Conservation (phyloP, 228 moss, liverwort and hornwort species). For the Sphagnum magellanicum region DNA sequence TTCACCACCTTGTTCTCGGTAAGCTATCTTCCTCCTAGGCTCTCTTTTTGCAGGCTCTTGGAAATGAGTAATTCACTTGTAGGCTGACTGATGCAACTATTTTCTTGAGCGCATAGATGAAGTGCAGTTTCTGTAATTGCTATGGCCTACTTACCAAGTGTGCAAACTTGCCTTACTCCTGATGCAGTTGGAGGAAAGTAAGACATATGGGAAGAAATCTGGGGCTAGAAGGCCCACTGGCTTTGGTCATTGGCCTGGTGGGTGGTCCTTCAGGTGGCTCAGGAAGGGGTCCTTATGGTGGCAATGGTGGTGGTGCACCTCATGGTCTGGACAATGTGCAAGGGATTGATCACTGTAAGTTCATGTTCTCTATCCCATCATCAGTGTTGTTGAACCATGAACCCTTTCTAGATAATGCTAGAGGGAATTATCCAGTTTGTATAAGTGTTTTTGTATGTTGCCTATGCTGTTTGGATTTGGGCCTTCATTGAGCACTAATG, state of each 20-base stretch:
- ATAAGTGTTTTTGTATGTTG: too few species aligned
- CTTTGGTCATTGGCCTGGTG: conserved; percentile 39
- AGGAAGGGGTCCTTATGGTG: conserved; percentile 38
- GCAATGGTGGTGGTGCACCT: conserved; percentile 34
- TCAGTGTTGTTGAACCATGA: neutral
- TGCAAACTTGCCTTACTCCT: too few species aligned
- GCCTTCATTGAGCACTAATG: too few species aligned
- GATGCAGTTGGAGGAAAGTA: conserved; percentile 58
- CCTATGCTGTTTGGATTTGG: too few species aligned
- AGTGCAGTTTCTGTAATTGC: too few species aligned
- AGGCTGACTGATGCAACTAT: too few species aligned
- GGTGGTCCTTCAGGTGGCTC: conserved; percentile 32
- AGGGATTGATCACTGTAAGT: conserved; percentile 62
- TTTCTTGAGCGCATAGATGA: too few species aligned
- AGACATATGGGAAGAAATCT: conserved; percentile 37
- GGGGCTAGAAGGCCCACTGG: conserved; percentile 15
- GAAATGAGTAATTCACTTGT: too few species aligned
- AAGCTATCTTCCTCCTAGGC: conserved; percentile 1
- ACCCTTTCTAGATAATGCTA: too few species aligned
- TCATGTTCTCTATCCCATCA: neutral
- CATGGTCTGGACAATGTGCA: conserved; percentile 52
- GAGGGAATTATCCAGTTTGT: too few species aligned
- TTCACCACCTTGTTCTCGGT: conserved; percentile 69
- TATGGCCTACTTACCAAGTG: too few species aligned
- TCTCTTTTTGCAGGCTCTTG: neutral